phyloP scores from a whole-genome alignment of 2,329 filamentous ascomycete species.

The Fusarium anguioides region DNA sequence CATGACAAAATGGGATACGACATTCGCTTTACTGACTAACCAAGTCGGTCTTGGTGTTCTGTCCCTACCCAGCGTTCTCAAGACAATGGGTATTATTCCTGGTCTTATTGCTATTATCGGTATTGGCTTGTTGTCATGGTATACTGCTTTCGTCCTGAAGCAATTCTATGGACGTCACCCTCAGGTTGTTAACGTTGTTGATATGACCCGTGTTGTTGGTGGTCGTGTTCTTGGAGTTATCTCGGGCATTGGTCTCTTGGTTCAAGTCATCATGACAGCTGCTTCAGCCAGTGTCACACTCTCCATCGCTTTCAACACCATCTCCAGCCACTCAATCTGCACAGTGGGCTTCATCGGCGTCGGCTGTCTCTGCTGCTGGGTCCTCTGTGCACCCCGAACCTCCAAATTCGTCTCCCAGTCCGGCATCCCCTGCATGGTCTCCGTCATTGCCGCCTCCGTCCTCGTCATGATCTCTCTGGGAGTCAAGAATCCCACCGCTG shows the following conservation, averaged over 20 bases:
- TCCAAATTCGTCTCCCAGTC: conserved; percentile 59
- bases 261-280: conserved; percentile 79
- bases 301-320: conserved; percentile 76
- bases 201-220: conserved; percentile 69
- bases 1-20: conserved; percentile 50
- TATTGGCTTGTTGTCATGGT: conserved; percentile 73
- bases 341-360: conserved; percentile 74
- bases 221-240: conserved; percentile 44
- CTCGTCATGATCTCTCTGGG: conserved; percentile 53
- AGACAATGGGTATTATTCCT: conserved; percentile 73
- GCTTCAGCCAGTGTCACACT: conserved; percentile 74
- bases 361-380: conserved; percentile 69
- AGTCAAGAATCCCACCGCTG: conserved; percentile 45
- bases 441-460: conserved; percentile 50
- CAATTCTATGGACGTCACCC: conserved; percentile 76
- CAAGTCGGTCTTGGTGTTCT: conserved; percentile 60
- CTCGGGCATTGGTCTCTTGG: conserved; percentile 69
- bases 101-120: conserved; percentile 76
- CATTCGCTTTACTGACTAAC: conserved; percentile 50
- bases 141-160: conserved; percentile 61
- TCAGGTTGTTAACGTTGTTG: conserved; percentile 76
- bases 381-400: conserved; percentile 74
- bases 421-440: conserved; percentile 50
- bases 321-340: conserved; percentile 70
- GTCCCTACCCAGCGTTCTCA: conserved; percentile 78